These are phyloP conservation scores for Plasmodium yoelii DNA, from an alignment of 169 alveolate species.

Conservation along the genomic window DNA sequence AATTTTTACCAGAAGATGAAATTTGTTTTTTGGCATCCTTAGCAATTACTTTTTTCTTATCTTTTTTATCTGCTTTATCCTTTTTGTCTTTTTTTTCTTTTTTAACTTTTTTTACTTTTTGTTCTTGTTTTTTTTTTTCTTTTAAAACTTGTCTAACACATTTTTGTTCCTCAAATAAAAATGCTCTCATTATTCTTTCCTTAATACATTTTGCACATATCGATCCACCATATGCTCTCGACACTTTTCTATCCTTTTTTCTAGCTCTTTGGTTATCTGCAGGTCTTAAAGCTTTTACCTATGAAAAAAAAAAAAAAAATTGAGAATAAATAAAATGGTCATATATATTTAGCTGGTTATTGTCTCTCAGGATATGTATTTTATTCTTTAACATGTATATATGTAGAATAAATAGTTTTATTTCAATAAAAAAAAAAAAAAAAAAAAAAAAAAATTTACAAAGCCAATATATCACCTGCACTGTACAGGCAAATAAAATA, in stretches of 20 bases:
- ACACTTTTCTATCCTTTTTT: conserved; percentile 89
- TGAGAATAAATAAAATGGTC: neutral
- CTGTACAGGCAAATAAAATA: too few relatives aligned
- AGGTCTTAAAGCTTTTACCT: conserved; percentile 86
- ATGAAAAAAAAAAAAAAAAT: conserved; percentile 18
- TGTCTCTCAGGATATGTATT: too few relatives aligned
- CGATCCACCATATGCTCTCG: conserved; percentile 94
- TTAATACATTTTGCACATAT: conserved; percentile 89
- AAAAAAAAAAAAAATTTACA: too few relatives aligned
- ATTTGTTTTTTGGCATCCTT: conserved; percentile 44
- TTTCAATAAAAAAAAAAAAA: too few relatives aligned
- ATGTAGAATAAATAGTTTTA: too few relatives aligned
- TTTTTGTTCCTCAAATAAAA: conserved; percentile 93
- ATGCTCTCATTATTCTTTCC: conserved; percentile 92
- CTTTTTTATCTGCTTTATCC: conserved; percentile 69
- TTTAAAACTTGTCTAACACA: conserved; percentile 86
- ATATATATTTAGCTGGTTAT: too few relatives aligned
- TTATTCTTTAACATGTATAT: too few relatives aligned
- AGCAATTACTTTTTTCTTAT: conserved; percentile 44
- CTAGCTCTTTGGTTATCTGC: conserved; percentile 80
- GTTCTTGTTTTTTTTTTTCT: conserved; percentile 81
- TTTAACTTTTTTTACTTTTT: conserved; percentile 75
- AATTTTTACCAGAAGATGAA: conserved; percentile 13
- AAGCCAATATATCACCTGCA: too few relatives aligned
- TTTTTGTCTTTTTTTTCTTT: conserved; percentile 74